Evolutionary conservation across 345 rosid species (phyloP).

Genomic region (Raphanus raphanistrum): DNA sequence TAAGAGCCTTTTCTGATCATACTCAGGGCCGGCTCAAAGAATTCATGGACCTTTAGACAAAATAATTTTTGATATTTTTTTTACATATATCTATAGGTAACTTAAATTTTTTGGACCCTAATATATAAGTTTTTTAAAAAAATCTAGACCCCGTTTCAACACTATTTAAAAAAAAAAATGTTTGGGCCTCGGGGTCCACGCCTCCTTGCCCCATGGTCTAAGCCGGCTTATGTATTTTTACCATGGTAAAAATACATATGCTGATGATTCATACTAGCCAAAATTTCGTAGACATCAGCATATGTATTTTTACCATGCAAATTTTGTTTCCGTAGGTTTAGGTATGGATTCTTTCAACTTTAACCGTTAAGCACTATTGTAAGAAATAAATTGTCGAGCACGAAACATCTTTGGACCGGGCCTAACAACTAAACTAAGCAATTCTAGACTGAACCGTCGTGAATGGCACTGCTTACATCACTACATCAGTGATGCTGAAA

Average conservation of each 20-base stretch:
- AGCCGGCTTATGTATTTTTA: no score
- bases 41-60: no score
- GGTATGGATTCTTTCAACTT: background rate
- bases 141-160: no score
- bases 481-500: background rate
- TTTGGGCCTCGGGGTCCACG: no score
- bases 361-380: background rate
- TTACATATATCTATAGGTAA: no score
- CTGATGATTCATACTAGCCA: background rate
- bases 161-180: no score
- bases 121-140: no score
- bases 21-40: no score
- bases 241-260: no score
- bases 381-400: background rate
- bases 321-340: background rate
- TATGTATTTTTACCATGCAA: background rate
- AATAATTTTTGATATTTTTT: no score
- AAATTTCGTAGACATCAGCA: background rate
- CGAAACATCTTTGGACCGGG: background rate
- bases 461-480: background rate
- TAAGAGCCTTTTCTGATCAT: background rate
- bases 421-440: slow-evolving; percentile 11
- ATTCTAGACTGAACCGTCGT: background rate
- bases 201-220: no score
- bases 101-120: no score